Evolutionary conservation across 148 eudicot genomes (phyloP).

Genomic region (Linanthus parryae): DNA sequence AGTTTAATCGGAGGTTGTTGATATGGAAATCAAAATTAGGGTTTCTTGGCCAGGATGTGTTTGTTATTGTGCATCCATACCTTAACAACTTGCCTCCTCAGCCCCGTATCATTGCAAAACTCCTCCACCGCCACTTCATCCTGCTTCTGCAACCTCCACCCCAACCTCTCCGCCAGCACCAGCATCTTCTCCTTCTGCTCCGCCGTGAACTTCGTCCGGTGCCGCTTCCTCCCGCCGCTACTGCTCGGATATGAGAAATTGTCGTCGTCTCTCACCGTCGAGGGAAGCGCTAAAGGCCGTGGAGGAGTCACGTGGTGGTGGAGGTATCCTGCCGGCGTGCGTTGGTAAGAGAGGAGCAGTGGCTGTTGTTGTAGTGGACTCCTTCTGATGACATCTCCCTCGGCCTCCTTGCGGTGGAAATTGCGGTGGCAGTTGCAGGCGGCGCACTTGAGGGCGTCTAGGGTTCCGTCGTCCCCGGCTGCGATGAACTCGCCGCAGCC

Average conservation of each 20-base stretch:
- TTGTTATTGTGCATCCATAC: conserved; percentile 99
- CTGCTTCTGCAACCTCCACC: conserved; percentile 72
- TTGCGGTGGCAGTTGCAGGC: conserved; percentile 97
- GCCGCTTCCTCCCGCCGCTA: conserved; percentile 42
- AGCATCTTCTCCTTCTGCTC: conserved; percentile 89
- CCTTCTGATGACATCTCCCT: too few relatives aligned
- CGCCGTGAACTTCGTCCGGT: conserved; percentile 54
- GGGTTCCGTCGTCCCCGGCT: conserved; percentile 55
- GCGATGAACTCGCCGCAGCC: conserved; percentile 94
- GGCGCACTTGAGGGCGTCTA: conserved; percentile 82
- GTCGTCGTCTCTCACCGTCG: conserved; percentile 29
- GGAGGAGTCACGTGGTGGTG: too few relatives aligned
- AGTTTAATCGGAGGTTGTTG: too few relatives aligned
- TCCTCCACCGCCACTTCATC: conserved; percentile 47
- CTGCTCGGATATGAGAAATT: conserved; percentile 21
- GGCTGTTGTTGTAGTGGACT: too few relatives aligned
- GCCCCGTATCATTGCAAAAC: conserved; percentile 62
- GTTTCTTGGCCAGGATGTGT: conserved; percentile 87
- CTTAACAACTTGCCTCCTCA: conserved; percentile 72
- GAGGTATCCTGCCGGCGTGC: too few relatives aligned
- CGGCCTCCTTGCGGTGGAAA: conserved; percentile 81
- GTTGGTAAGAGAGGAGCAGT: too few relatives aligned
- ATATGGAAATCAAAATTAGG: too few relatives aligned
- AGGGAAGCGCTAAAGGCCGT: too few relatives aligned
- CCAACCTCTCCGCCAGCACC: conserved; percentile 53